Base-by-base conservation (phyloP, 2,329 filamentous ascomycete species). In the Colletotrichum destructivum region DNA sequence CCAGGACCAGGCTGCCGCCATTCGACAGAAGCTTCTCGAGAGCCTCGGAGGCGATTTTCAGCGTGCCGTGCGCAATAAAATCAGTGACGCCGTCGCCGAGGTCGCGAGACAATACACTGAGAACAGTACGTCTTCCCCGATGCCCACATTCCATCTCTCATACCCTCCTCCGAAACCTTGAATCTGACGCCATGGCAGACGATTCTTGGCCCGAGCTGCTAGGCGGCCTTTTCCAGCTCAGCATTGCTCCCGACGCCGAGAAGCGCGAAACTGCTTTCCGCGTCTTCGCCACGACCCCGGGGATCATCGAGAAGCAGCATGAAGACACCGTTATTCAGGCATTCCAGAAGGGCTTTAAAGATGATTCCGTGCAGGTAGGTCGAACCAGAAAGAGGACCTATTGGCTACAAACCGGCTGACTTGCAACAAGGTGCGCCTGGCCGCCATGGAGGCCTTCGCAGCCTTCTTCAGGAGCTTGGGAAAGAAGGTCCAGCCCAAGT, bases 41-140 rank as follows among this genome's bases (percentile, higher is more conserved):
- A 91, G 90, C 63, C 87, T 98, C 64, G 90, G 90, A 69, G 87
- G 86, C 73, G 96, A 98, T 84, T 85, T 89, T 26, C 89, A 93
- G 73, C 89, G 91, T 73, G 86, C 89, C 49, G 93, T 98, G 57
- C 89, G 96, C 78, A 96, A 98, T 85, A 99, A 99, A 84, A 93
- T 98, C 80, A 96, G 95, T 77, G 96, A 99, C 83, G 95, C 96
- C n/a, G 93, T 98, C 73, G 96, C 96, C 31, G 96, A 99, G 83
- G 88, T 99, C 72, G 96, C 96, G 55, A 91, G 96, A 78, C 95
- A 99, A 84, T 98, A 98, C 83, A 93, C 94, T 55, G 96, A 98
- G 78, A 94, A 93, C 78, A 92, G 94, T 97, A 88, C 81, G 91
- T 85, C 68, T 38, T 8, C 35, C 46, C 57, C 55, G 46, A 21